These are phyloP conservation scores for Pythium aristosporum DNA, from an alignment of 352 stramenopile species.

Conservation along the genomic window DNA sequence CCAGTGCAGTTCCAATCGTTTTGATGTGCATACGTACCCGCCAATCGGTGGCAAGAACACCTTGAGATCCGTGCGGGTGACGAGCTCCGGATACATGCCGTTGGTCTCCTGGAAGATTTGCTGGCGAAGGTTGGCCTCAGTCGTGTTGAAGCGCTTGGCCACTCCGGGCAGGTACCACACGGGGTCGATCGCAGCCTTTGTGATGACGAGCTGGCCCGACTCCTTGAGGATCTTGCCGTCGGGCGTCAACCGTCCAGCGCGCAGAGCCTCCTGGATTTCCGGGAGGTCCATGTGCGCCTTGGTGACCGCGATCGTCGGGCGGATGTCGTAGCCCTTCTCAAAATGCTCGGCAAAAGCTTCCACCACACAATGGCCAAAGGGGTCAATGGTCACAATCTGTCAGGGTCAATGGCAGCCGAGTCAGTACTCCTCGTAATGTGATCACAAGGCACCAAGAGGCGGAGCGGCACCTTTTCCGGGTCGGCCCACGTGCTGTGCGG, in stretches of 20 bases:
- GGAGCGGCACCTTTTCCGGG: constrained; percentile 82
- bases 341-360: constrained; percentile 24
- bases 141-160: constrained; percentile 97
- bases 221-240: constrained; percentile 96
- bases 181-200: constrained; percentile 98
- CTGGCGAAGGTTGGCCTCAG: constrained; percentile 94
- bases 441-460: neutral
- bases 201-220: constrained; percentile 91
- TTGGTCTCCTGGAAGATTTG: constrained; percentile 99
- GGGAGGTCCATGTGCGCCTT: constrained; percentile 99
- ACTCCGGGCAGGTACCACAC: constrained; percentile 99
- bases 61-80: constrained; percentile 98
- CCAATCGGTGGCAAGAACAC: constrained; percentile 99
- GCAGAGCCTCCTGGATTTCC: constrained; percentile 96
- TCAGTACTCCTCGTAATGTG: too few relatives aligned
- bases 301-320: constrained; percentile 96
- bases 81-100: constrained; percentile 99
- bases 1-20: neutral
- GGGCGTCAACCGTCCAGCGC: constrained; percentile 90
- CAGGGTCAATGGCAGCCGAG: neutral
- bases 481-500: constrained; percentile 95
- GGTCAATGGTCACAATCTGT: constrained; percentile 32
- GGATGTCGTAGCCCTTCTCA: constrained; percentile 97
- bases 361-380: constrained; percentile 22
- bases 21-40: constrained; percentile 47